phyloP scores from a whole-genome alignment of 2,329 filamentous ascomycete species.

The Trichoderma pleuroti region DNA sequence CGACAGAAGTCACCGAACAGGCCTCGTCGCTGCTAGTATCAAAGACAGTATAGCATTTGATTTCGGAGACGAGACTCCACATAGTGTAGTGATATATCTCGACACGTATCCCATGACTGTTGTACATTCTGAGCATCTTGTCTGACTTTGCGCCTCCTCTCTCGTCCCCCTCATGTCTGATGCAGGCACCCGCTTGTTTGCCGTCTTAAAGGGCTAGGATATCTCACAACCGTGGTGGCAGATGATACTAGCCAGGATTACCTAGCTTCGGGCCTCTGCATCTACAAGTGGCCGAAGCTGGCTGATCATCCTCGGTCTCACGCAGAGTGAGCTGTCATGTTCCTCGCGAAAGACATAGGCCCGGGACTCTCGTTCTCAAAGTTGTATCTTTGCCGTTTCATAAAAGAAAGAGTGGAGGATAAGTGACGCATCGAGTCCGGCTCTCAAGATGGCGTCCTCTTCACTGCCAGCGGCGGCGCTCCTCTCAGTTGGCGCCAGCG shows the following conservation, averaged over 20 bases:
- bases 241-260: neutral
- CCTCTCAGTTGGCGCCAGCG: conserved; percentile 47
- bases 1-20: conserved; percentile 4
- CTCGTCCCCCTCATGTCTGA: neutral
- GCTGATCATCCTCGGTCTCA: neutral
- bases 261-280: neutral
- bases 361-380: neutral
- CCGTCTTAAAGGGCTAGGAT: neutral
- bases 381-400: neutral
- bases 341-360: neutral
- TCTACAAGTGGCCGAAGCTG: neutral
- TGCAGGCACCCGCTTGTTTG: neutral
- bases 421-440: neutral
- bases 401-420: neutral
- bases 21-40: neutral
- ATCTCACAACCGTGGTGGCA: neutral
- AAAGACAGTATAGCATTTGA: neutral
- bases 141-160: neutral
- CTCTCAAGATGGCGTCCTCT: neutral
- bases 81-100: neutral
- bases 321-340: neutral
- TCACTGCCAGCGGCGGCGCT: conserved; percentile 30
- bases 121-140: neutral
- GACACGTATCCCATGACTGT: neutral
- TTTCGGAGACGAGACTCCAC: neutral